Base-by-base conservation (phyloP, 2,329 filamentous ascomycete genomes). In the Scopulariopsis brevicaulis region DNA sequence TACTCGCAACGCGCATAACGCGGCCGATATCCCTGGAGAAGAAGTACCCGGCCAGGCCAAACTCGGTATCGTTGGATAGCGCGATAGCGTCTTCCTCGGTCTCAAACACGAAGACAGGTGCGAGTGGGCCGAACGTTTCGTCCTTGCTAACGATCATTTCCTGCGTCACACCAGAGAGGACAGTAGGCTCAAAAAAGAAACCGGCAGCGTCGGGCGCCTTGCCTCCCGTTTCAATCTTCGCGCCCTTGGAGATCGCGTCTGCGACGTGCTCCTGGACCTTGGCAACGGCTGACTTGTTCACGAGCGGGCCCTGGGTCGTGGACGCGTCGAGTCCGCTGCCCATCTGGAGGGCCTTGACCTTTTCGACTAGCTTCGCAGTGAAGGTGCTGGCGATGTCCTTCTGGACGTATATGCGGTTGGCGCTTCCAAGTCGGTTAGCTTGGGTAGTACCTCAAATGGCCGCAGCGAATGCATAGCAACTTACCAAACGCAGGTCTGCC, bases 101-200 rank as follows among this genome's bases (percentile, higher is more conserved):
- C 53, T 89, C 82, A 68, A 97, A 99, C 55, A 84, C 81, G 77
- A 96, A 96, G 15, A 97, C 73, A 0, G 89, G 92, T 0, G 92
- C 93, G 0, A 97, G 87, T 2, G 94, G 94, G 0, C 94, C 94
- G 68, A 99, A 99, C 0, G 93, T 97, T 77, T 99, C 94, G 72
- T 97, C 92, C 1, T 77, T 77, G 5, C 89, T 86, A 64, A 97
- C 80, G 60, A 82, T 79, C 94, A 97, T 97, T 50, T 92, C 84
- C 59, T 80, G 76, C 12, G 79, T 96, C 86, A 96, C 93, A 62
- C 88, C 89, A 11, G 88, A 86, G 60, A 99, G 83, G 48, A 97
- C 88, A 0, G 94, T 97, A 2, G 90, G 90, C 67, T 92, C 82
- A 74, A 87, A 96, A 76, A 95, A 99, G 75, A 95, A 95, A 46